Evolutionary conservation across 1,284 basidiomycete genomes (phyloP).

Genomic region (Leucocoprinus gongylophorus): DNA sequence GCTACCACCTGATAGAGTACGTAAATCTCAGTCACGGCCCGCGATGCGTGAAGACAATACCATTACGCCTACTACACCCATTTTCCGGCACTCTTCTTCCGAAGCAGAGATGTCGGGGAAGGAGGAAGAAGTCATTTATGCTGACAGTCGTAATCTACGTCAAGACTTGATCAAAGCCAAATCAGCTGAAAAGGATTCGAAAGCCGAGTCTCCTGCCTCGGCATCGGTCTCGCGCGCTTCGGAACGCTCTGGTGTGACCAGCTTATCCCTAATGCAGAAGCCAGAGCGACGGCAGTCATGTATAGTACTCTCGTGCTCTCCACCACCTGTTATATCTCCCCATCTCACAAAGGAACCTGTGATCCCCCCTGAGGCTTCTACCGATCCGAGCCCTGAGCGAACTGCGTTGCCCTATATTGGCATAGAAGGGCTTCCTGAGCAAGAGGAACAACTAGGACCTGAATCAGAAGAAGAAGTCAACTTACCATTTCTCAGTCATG

Average conservation of each 20-base stretch:
- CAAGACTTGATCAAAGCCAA: slow-evolving; percentile 8
- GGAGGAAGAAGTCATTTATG: slow-evolving; percentile 2
- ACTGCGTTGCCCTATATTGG: background rate
- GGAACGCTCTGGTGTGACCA: background rate
- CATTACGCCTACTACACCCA: background rate
- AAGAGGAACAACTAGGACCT: background rate
- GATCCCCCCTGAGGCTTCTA: background rate
- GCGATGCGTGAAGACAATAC: slow-evolving; percentile 4
- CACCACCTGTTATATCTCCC: background rate
- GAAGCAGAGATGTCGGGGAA: background rate
- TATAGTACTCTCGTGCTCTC: background rate
- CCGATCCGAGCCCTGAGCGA: background rate
- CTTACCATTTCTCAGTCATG: background rate
- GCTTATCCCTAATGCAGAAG: background rate
- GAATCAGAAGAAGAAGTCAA: background rate
- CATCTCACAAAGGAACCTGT: background rate
- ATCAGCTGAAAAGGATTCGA: background rate
- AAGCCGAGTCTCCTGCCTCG: slow-evolving; percentile 4
- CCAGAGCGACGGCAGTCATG: background rate
- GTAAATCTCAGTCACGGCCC: slow-evolving; percentile 18
- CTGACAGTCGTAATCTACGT: background rate
- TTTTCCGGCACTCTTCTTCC: background rate
- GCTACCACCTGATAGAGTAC: slow-evolving; percentile 54
- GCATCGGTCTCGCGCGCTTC: slow-evolving; percentile 6
- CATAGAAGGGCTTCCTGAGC: background rate